phyloP scores from a whole-genome alignment of 2,329 filamentous ascomycete species.

The Rugonectria rugulosa region DNA sequence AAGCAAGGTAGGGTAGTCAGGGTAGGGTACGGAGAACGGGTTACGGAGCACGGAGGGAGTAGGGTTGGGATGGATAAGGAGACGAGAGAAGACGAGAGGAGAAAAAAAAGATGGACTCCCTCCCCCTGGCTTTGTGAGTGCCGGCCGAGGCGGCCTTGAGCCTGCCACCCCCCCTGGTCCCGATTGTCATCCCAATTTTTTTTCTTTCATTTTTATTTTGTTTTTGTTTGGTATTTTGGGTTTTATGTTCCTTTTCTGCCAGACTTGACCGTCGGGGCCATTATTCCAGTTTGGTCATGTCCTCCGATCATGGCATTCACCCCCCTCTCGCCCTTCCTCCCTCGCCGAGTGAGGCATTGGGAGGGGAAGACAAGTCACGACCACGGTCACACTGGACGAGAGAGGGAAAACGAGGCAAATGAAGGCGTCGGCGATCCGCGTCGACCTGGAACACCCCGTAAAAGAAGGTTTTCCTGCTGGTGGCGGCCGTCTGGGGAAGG shows the following conservation, averaged over 20 bases:
- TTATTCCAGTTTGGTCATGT: slow-evolving; percentile 7
- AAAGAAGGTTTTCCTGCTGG: slow-evolving; percentile 16
- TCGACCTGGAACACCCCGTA: background rate
- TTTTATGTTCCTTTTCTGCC: slow-evolving; percentile 2
- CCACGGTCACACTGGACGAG: no score
- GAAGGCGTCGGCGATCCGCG: background rate
- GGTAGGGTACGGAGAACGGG: no score
- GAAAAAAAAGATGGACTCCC: slow-evolving; percentile 6
- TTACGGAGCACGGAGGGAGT: no score
- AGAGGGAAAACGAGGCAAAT: background rate
- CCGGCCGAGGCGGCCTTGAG: slow-evolving; percentile 2
- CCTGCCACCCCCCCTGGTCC: background rate
- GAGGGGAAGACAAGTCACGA: no score
- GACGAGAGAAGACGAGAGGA: background rate
- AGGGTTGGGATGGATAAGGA: no score
- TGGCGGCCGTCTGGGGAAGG: slow-evolving; percentile 12
- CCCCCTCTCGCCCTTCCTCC: background rate
- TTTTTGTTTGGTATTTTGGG: no score
- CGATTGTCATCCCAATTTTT: no score
- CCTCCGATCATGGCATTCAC: slow-evolving; percentile 9
- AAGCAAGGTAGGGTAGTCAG: no score
- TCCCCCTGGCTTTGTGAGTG: slow-evolving; percentile 7
- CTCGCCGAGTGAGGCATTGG: background rate
- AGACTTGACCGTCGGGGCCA: background rate
- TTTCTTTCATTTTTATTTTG: no score